Percentiles rank a stretch among this genome's conserved stretches.
phyloP scores from a whole-genome alignment of 2,329 filamentous ascomycete species.

The Arthrinium phaeospermum region DNA sequence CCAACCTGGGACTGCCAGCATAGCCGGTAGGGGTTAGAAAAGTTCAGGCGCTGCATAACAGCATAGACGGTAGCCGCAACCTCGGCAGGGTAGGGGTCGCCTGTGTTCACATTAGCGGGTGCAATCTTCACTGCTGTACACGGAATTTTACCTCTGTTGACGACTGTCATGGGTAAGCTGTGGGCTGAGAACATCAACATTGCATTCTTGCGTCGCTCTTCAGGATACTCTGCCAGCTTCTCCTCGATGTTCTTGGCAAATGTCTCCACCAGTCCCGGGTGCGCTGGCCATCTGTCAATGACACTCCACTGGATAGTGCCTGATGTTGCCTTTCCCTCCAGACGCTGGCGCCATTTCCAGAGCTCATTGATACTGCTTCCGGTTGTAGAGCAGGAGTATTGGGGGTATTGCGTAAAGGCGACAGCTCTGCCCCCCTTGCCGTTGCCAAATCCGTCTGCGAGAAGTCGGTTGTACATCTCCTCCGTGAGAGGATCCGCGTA shows the following conservation, averaged over 20 bases:
- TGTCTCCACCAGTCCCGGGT: slow-evolving; percentile 86
- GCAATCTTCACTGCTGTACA: not conserved
- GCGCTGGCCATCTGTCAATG: slow-evolving; percentile 96
- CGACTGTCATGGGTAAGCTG: slow-evolving; percentile 94
- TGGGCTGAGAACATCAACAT: slow-evolving; percentile 94
- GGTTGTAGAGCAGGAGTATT: slow-evolving; percentile 97
- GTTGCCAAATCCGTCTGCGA: slow-evolving; percentile 88
- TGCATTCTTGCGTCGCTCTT: slow-evolving; percentile 78
- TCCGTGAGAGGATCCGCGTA: slow-evolving; percentile 95
- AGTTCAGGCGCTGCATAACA: slow-evolving; percentile 90
- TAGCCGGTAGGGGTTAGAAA: slow-evolving; percentile 88
- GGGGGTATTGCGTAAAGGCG: slow-evolving; percentile 97
- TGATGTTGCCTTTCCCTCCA: slow-evolving; percentile 76
- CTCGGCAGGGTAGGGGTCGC: slow-evolving; percentile 93
- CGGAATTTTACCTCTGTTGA: slow-evolving; percentile 75
- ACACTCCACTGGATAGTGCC: slow-evolving; percentile 94
- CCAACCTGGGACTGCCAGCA: slow-evolving; percentile 99
- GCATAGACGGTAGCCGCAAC: slow-evolving; percentile 95
- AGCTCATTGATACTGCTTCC: slow-evolving; percentile 95
- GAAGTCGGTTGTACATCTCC: slow-evolving; percentile 83
- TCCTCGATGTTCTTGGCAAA: slow-evolving; percentile 92
- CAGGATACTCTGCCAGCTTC: slow-evolving; percentile 82
- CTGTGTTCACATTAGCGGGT: slow-evolving; percentile 44
- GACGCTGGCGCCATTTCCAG: slow-evolving; percentile 92
- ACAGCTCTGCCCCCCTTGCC: slow-evolving; percentile 92